Conservation (phyloP, 2,329 filamentous ascomycete species). For the Aspergillus sp. region DNA sequence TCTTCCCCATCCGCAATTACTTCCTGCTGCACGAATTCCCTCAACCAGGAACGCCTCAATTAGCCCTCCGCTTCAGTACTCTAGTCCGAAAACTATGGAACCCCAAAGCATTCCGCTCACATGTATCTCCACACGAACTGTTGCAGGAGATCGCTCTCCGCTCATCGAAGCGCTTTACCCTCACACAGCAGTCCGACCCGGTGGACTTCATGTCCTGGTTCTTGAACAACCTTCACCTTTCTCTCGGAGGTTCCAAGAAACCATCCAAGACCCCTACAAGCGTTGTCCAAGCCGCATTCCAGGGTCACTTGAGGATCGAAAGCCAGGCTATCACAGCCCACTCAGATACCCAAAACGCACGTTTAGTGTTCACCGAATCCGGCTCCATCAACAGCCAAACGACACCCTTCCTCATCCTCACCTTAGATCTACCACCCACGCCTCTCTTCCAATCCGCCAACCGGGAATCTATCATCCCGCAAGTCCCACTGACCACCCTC, state of each 20-base stretch:
- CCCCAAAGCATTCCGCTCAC: conserved; percentile 88
- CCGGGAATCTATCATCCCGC: conserved; percentile 91
- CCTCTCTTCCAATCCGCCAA: conserved; percentile 95
- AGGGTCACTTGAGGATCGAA: conserved; percentile 88
- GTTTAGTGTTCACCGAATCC: conserved; percentile 89
- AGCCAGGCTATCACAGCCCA: conserved; percentile 91
- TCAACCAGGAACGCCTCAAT: conserved; percentile 65
- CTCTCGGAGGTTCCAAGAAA: conserved; percentile 86
- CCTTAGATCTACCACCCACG: conserved; percentile 85
- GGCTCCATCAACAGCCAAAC: conserved; percentile 75
- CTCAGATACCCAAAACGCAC: conserved; percentile 76
- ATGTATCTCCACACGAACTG: conserved; percentile 95
- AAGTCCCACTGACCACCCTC: conserved; percentile 72
- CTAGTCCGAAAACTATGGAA: conserved; percentile 98
- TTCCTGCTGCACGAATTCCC: conserved; percentile 84
- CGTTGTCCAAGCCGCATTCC: conserved; percentile 90
- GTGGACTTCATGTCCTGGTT: conserved; percentile 98
- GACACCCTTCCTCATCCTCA: conserved; percentile 85
- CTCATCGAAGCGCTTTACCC: conserved; percentile 88
- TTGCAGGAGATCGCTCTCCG: conserved; percentile 90
- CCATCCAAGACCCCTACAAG: conserved; percentile 66
- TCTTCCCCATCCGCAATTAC: conserved; percentile 85
- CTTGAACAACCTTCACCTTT: conserved; percentile 90
- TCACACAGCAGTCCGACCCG: conserved; percentile 89
- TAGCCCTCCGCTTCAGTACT: conserved; percentile 84